These are phyloP conservation scores for Biscogniauxia marginata DNA, from an alignment of 2,329 filamentous ascomycete species.

Conservation along the genomic window DNA sequence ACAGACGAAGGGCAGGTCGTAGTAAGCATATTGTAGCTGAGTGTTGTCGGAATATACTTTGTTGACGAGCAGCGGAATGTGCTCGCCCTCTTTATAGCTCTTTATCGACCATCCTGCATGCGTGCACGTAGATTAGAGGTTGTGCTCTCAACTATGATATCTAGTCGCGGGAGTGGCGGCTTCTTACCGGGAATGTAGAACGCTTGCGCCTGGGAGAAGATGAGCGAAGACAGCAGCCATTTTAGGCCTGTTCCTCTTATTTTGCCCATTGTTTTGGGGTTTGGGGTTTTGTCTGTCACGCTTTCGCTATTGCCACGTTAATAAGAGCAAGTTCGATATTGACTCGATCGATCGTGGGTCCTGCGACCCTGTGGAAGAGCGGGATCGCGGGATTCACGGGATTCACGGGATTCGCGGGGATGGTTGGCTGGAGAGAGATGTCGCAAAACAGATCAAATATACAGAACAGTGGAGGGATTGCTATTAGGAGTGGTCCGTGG, in stretches of 20 bases:
- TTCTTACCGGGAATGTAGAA: constrained; percentile 83
- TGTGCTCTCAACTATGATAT: constrained; percentile 4
- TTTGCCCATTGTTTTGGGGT: constrained; percentile 26
- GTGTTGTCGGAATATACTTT: constrained; percentile 90
- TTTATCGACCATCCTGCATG: constrained; percentile 73
- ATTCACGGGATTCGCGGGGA: neutral
- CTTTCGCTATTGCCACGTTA: constrained; percentile 16
- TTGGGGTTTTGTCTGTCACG: constrained; percentile 13
- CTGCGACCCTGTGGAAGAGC: neutral
- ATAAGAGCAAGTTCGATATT: constrained; percentile 12
- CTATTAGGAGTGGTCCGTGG: neutral
- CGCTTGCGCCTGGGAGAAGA: constrained; percentile 54
- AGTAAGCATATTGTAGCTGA: constrained; percentile 88
- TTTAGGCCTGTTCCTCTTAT: constrained; percentile 30
- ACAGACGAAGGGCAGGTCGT: constrained; percentile 84
- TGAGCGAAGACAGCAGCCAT: constrained; percentile 47
- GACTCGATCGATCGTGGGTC: neutral
- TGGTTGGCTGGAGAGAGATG: too few species aligned
- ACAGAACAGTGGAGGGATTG: neutral
- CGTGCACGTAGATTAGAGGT: constrained; percentile 13
- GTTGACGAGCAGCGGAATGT: constrained; percentile 84
- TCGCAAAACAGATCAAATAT: too few species aligned
- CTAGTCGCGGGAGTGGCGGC: constrained; percentile 1
- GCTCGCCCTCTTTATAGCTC: constrained; percentile 73
- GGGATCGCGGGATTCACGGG: too few species aligned